phyloP scores from a whole-genome alignment of 2,329 filamentous ascomycete species.

The Alternaria consortialis region DNA sequence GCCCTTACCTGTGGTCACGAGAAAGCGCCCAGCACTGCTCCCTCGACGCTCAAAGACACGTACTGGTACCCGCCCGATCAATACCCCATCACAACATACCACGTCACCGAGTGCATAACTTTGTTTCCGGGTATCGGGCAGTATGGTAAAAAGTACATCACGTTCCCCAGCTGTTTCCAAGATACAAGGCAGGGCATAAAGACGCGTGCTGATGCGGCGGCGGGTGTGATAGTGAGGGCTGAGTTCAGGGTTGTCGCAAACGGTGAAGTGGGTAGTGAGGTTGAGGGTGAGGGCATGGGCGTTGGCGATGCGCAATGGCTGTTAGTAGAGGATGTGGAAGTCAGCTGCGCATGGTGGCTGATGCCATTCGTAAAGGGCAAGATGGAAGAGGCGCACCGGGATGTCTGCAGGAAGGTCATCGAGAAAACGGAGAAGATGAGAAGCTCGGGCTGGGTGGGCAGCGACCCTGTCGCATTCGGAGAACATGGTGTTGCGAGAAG shows the following conservation, averaged over 20 bases:
- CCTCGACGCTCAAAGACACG: conserved; percentile 42
- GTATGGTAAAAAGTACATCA: conserved; percentile 43
- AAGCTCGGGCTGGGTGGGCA: conserved; percentile 6
- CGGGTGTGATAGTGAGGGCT: conserved; percentile 41
- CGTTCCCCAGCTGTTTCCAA: conserved; percentile 45
- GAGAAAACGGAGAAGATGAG: conserved; percentile 43
- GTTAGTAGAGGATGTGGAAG: conserved; percentile 48
- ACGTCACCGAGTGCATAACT: conserved; percentile 43
- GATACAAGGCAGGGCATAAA: conserved; percentile 45
- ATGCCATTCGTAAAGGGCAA: conserved; percentile 49
- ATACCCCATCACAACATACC: conserved; percentile 38
- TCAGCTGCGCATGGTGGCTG: conserved; percentile 45
- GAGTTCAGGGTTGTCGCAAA: conserved; percentile 42
- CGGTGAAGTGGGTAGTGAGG: conserved; percentile 36
- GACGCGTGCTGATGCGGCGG: conserved; percentile 43
- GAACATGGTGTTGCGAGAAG: background rate
- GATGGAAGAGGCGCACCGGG: conserved; percentile 45
- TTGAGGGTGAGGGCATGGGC: conserved; percentile 45
- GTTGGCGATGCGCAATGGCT: conserved; percentile 45
- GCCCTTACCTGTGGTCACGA: conserved; percentile 43
- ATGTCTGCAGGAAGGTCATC: conserved; percentile 46
- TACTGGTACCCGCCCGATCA: conserved; percentile 48
- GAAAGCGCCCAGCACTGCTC: conserved; percentile 33
- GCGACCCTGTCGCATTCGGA: background rate
- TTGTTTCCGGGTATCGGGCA: conserved; percentile 43